These are phyloP conservation scores for Aureobasidium sp. DNA, from an alignment of 2,329 filamentous ascomycete genomes.

Conservation along the genomic window DNA sequence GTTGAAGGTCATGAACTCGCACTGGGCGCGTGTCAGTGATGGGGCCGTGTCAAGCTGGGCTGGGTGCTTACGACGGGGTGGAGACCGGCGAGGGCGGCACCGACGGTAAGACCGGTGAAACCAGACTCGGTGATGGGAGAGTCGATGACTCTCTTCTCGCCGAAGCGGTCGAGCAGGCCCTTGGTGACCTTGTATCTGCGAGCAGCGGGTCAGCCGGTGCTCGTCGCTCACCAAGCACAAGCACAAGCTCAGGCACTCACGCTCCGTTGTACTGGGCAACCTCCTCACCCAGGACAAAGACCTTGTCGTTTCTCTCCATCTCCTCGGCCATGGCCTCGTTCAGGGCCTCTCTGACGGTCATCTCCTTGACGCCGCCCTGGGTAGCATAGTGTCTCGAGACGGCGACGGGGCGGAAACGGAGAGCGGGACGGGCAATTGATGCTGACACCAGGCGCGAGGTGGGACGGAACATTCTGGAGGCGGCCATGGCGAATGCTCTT, in stretches of 20 bases:
- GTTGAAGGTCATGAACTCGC: constrained; percentile 99
- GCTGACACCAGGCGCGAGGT: constrained; percentile 54
- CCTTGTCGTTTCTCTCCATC: constrained; percentile 87
- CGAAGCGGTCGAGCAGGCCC: constrained; percentile 92
- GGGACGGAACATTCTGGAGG: constrained; percentile 54
- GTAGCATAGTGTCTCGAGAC: constrained; percentile 48
- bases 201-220: constrained; percentile 31
- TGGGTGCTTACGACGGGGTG: constrained; percentile 77
- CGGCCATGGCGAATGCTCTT: constrained; percentile 39
- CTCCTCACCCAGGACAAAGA: constrained; percentile 94
- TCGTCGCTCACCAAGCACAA: too few relatives aligned
- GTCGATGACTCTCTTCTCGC: constrained; percentile 94
- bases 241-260: constrained; percentile 38
- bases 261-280: constrained; percentile 99
- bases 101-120: constrained; percentile 87
- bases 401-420: constrained; percentile 41
- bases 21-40: constrained; percentile 42
- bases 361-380: constrained; percentile 65
- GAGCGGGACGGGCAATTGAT: constrained; percentile 45
- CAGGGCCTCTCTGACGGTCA: constrained; percentile 92
- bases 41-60: neutral
- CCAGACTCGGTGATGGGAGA: constrained; percentile 97
- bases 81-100: constrained; percentile 87
- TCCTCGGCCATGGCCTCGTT: constrained; percentile 98
- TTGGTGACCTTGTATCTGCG: constrained; percentile 93